Percentiles rank a stretch among this genome's conserved stretches.
Evolutionary conservation across 176 grass and related monocot genomes (phyloP).

Genomic region (Oryza officinalis): DNA sequence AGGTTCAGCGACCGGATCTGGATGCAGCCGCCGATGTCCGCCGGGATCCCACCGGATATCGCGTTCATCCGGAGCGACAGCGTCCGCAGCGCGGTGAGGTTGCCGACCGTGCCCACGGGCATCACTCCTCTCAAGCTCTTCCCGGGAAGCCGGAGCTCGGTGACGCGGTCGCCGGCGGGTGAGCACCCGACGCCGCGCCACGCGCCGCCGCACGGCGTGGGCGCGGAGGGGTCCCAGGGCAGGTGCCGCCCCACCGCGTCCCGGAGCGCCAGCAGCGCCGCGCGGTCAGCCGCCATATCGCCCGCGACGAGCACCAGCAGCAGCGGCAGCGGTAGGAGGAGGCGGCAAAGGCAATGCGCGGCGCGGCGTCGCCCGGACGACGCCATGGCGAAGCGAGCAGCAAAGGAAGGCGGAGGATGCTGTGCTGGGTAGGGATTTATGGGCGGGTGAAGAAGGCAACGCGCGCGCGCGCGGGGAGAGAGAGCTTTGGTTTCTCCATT

Average conservation of each 20-base stretch:
- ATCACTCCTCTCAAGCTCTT: slow-evolving; percentile 38
- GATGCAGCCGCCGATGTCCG: slow-evolving; percentile 50
- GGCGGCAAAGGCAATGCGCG: too few species aligned
- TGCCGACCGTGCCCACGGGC: slow-evolving; percentile 61
- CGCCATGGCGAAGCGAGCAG: background rate
- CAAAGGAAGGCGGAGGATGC: background rate
- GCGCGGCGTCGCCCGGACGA: background rate
- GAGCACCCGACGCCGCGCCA: slow-evolving; percentile 68
- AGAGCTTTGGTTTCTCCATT: background rate
- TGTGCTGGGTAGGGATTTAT: background rate
- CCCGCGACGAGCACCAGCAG: background rate
- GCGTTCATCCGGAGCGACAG: slow-evolving; percentile 73
- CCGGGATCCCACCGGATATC: slow-evolving; percentile 57
- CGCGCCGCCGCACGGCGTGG: slow-evolving; percentile 37
- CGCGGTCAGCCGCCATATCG: slow-evolving; percentile 44
- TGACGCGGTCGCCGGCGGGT: slow-evolving; percentile 39
- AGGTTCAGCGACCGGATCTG: slow-evolving; percentile 44
- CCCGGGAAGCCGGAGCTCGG: slow-evolving; percentile 50
- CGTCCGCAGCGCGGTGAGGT: slow-evolving; percentile 65
- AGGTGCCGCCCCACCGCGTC: slow-evolving; percentile 5
- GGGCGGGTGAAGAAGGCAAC: too few species aligned
- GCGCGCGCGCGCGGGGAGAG: too few species aligned
- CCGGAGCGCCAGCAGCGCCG: slow-evolving; percentile 53
- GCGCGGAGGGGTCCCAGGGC: slow-evolving; percentile 40
- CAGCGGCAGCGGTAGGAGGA: background rate